A percentile compares a stretch with the other conserved stretches of the same genome.
These are phyloP conservation scores for Daedaleopsis sinensis DNA, from an alignment of 768 basidiomycete genomes.

Conservation along the genomic window DNA sequence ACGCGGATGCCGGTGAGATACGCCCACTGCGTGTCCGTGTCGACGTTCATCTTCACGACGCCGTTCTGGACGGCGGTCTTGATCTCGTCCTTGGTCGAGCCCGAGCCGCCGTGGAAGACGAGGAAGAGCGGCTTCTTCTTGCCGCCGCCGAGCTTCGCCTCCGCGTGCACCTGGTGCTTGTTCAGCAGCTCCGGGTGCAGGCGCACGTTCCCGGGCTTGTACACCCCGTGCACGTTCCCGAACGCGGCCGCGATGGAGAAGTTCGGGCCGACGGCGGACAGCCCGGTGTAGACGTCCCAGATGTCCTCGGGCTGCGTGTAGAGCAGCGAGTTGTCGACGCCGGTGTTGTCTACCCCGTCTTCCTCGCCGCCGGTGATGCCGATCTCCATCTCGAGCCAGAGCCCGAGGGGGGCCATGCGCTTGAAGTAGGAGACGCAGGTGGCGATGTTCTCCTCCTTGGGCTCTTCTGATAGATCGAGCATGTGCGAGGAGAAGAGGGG, in stretches of 20 bases:
- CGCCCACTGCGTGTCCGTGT: constrained; percentile 77
- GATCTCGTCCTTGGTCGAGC: constrained; percentile 96
- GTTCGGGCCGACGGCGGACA: constrained; percentile 83
- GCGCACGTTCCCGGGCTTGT: constrained; percentile 97
- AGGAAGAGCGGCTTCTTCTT: constrained; percentile 87
- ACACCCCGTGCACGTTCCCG: constrained; percentile 99
- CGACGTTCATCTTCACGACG: constrained; percentile 99
- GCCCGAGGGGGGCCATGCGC: constrained; percentile 88
- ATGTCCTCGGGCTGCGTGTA: constrained; percentile 99
- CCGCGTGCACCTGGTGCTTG: constrained; percentile 85
- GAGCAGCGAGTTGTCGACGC: constrained; percentile 88
- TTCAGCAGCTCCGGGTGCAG: constrained; percentile 89
- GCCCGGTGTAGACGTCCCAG: constrained; percentile 86
- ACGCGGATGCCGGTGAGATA: constrained; percentile 87
- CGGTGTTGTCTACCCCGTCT: constrained; percentile 98
- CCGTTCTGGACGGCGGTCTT: constrained; percentile 87
- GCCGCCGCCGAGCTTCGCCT: constrained; percentile 64
- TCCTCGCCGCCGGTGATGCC: constrained; percentile 99
- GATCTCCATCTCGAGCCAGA: constrained; percentile 99
- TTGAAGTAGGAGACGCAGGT: constrained; percentile 94
- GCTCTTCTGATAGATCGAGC: constrained; percentile 94
- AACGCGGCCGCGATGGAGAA: constrained; percentile 99
- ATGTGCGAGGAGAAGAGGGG: constrained; percentile 97
- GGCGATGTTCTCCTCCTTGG: constrained; percentile 92
- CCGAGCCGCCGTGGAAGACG: constrained; percentile 99